A percentile compares a stretch with the other conserved stretches of the same genome.
These are phyloP conservation scores for Agaricus subrufescens DNA, from an alignment of 768 basidiomycete genomes.

Conservation along the genomic window DNA sequence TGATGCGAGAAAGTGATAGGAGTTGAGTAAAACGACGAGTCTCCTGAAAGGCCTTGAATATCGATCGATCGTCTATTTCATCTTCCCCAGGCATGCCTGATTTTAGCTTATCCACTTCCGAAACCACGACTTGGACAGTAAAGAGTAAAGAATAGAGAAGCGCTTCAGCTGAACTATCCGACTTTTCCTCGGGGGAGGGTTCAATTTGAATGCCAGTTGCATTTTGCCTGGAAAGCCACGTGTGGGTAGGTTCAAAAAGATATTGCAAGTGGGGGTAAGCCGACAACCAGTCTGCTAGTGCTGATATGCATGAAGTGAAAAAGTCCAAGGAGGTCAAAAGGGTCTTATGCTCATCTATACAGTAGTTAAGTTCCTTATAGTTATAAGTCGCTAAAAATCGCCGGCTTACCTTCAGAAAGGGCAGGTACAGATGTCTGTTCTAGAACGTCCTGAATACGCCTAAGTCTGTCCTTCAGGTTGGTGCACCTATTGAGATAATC, in stretches of 20 bases:
- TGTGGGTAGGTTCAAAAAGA: slow-evolving; percentile 6
- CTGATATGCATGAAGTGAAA: background rate
- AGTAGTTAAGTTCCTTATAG: background rate
- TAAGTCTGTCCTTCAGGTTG: slow-evolving; percentile 20
- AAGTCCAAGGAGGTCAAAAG: background rate
- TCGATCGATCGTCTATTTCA: slow-evolving; percentile 39
- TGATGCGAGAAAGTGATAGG: slow-evolving; percentile 43
- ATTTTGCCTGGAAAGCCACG: slow-evolving; percentile 5
- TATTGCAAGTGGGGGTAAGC: slow-evolving; percentile 6
- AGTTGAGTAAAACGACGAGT: slow-evolving; percentile 42
- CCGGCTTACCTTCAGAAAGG: slow-evolving; percentile 31
- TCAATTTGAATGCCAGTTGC: background rate
- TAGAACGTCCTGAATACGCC: slow-evolving; percentile 15
- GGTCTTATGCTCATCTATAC: slow-evolving; percentile 2
- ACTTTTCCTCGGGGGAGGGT: background rate
- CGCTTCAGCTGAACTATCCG: slow-evolving; percentile 21
- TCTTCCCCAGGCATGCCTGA: slow-evolving; percentile 13
- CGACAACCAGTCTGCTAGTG: slow-evolving; percentile 1
- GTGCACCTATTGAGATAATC: slow-evolving; percentile 18
- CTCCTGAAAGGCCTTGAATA: slow-evolving; percentile 41
- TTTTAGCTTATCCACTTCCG: slow-evolving; percentile 16
- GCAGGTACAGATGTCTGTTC: slow-evolving; percentile 23
- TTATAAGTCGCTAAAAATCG: background rate
- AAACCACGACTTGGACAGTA: slow-evolving; percentile 56
- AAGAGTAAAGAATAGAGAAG: slow-evolving; percentile 64